Evolutionary conservation across 73 alveolate species (phyloP), one percentile per base, ranked within the genome.

Genomic region (Diophrys appendiculata): DNA sequence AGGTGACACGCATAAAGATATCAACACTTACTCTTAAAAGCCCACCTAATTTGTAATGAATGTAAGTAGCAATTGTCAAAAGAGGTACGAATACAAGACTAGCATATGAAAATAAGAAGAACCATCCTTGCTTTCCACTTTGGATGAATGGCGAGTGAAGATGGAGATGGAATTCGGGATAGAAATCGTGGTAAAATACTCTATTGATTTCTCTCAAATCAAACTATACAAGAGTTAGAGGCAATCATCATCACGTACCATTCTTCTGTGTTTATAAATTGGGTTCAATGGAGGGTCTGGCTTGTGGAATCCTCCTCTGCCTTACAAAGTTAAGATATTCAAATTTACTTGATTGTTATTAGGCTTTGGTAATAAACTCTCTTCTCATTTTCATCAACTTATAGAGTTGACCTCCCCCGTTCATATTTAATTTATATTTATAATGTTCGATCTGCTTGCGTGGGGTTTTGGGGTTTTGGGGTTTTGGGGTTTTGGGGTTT

Each of bases 261-360:
- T 35, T 24, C 88, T 26, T 64, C 73, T 80, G 70, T 80, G 88
- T n/a, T 70, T 28, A 68, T 80, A 80, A 5, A 31, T 65, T 24
- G 31, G 27, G 52, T 33, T 24, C 27, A 54, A 33, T 54, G 56
- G 56, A n/a, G 82, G 81, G 68, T 80, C 88, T 18, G 88, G 88
- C 27, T 32, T 32, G 27, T 69, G 88, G 88, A 80, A 80, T 27
- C 54, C 76, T 24, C 88, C 88, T 11, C 88, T 79, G 30, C 88
- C 82, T 70, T 77, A 22, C 73, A 27, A 43, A 29, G 54, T 26
- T 23, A 69, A 28, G 80, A 8, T 18, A 43, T 43, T 43, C 60
- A n/a, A n/a, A 43, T 18, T 43, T 43, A 43, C 60, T 43, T 43
- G 5, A 18, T 11, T 5, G n/a, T 43, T 43, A 43, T 11, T 5